A percentile compares a stretch with the other conserved stretches of the same genome.
Evolutionary conservation across 1,139 yeast species (phyloP).

Genomic region (Blastobotrys malaysiensis): DNA sequence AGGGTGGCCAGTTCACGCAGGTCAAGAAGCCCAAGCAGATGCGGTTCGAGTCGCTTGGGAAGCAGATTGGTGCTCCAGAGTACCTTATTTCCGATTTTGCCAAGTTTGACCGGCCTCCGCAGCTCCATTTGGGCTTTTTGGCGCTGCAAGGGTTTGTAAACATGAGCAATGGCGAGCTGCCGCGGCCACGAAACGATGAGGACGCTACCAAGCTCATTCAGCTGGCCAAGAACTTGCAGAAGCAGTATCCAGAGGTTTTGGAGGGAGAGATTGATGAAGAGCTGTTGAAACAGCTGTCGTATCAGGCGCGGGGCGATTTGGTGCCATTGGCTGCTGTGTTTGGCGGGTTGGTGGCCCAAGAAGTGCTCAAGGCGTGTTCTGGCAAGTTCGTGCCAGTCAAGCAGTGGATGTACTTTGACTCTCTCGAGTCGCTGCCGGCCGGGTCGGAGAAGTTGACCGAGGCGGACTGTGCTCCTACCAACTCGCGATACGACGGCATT

Average conservation of each 20-base stretch:
- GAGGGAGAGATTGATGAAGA: slow-evolving; percentile 57
- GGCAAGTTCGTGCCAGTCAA: slow-evolving; percentile 89
- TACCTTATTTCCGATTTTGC: slow-evolving; percentile 81
- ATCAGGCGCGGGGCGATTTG: slow-evolving; percentile 85
- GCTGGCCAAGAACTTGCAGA: slow-evolving; percentile 55
- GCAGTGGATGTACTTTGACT: slow-evolving; percentile 90
- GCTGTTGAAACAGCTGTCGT: slow-evolving; percentile 65
- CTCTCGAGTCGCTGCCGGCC: slow-evolving; percentile 78
- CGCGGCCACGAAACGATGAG: slow-evolving; percentile 68
- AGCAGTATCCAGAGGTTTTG: slow-evolving; percentile 52
- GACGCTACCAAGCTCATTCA: slow-evolving; percentile 68
- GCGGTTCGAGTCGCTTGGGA: slow-evolving; percentile 56
- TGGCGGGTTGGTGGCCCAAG: slow-evolving; percentile 97
- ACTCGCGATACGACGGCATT: slow-evolving; percentile 85
- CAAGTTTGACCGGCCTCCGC: slow-evolving; percentile 86
- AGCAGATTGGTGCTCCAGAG: slow-evolving; percentile 74
- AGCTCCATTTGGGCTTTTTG: slow-evolving; percentile 85
- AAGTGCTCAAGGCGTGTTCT: slow-evolving; percentile 88
- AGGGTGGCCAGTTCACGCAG: slow-evolving; percentile 89
- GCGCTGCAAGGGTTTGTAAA: slow-evolving; percentile 73
- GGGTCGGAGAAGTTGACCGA: slow-evolving; percentile 48
- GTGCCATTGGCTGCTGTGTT: slow-evolving; percentile 86
- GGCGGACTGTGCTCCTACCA: slow-evolving; percentile 67
- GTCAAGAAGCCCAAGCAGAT: slow-evolving; percentile 74
- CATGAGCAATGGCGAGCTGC: slow-evolving; percentile 58